Base-by-base conservation (phyloP, 2,329 filamentous ascomycete genomes). In the Fonsecaea nubica region DNA sequence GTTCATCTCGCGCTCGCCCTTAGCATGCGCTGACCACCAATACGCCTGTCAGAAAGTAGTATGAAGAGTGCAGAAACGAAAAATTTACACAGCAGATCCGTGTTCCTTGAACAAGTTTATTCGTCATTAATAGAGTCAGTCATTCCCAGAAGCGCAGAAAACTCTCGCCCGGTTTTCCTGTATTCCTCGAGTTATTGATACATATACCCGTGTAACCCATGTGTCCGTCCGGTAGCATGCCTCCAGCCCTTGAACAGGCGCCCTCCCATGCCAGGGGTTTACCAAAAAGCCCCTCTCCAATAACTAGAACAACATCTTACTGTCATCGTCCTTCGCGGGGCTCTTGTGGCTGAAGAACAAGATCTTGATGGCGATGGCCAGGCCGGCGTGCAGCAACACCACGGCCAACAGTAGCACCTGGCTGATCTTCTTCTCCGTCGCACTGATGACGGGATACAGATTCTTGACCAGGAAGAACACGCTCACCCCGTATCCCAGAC, bases 361-460 rank as follows among this genome's bases (percentile, higher is more conserved):
- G 66, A 97, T 90, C 85, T 98, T 98, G 80, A 99, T 98, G 4
- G 94, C 92, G 74, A 98, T 87, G 1, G 94, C 88, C 72, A 99
- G 84, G n/a, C 90, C 95, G 33, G 93, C 89, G 80, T 99, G 95
- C 69, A 98, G 83, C 35, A 87, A 85, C 35, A 98, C 86, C 32
- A 99, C 93, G 25, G 94, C 82, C 60, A 98, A 83, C 66, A 99
- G 84, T 69, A 99, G 80, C 25, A 92, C 85, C 85, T 96, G 96
- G 80, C 92, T 95, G 30, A 92, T 93, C 83, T 97, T 92, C 69
- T 89, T 89, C 79, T 98, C 95, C 38, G 93, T 97, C 55, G 94
- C 93, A 78, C 89, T 95, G 68, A 99, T 86, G 18, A 99, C 91
- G 0, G 95, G 95, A 79, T 92, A 96, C 72, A 97, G 79, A 78